These are phyloP conservation scores for Mycena alexandri DNA, from an alignment of 768 basidiomycete species.

Conservation along the genomic window DNA sequence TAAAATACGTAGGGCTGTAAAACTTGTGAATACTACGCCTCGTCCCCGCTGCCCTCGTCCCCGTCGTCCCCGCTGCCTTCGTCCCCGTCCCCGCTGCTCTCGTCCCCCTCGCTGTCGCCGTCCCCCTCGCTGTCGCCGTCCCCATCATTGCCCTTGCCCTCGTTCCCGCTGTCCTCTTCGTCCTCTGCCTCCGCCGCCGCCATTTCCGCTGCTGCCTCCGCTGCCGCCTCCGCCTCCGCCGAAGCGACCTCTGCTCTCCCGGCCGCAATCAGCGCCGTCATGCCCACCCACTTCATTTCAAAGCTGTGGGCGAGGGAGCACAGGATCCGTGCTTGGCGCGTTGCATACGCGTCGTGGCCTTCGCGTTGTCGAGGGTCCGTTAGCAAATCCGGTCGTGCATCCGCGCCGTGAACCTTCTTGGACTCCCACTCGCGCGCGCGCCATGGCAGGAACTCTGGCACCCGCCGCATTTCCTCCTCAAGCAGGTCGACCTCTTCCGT, in stretches of 20 bases:
- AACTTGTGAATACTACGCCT: background rate
- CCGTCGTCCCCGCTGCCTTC: no score
- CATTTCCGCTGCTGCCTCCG: background rate
- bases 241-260: background rate
- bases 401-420: background rate
- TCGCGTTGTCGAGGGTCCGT: background rate
- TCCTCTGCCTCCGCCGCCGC: background rate
- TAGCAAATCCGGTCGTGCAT: background rate
- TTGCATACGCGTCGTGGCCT: conserved; percentile 16
- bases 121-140: background rate
- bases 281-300: background rate
- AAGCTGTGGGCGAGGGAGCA: background rate
- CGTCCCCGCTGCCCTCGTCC: background rate
- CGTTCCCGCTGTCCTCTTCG: background rate
- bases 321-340: background rate
- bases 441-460: conserved; percentile 14
- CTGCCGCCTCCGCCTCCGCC: background rate
- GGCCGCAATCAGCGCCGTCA: background rate
- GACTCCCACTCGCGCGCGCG: conserved; percentile 20
- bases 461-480: conserved; percentile 30
- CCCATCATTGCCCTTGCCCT: background rate
- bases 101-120: background rate
- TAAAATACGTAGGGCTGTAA: background rate
- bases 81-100: background rate
- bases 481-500: conserved; percentile 31